Evolutionary conservation across 2,329 filamentous ascomycete genomes (phyloP).

Genomic region (Cladosporium velox): DNA sequence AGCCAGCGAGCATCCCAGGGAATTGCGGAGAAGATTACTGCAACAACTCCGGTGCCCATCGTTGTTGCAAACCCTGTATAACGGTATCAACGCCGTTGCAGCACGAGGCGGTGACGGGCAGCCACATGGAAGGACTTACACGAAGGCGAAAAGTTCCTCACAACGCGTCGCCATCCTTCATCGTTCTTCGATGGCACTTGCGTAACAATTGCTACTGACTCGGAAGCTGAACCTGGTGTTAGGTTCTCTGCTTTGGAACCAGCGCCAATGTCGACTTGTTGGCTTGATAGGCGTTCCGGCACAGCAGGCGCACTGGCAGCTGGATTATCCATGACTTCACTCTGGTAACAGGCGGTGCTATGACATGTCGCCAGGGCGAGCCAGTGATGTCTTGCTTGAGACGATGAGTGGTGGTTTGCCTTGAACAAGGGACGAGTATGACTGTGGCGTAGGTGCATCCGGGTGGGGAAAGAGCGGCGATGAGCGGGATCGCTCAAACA

Average conservation of each 20-base stretch:
- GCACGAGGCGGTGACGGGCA: not conserved
- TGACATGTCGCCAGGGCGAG: not conserved
- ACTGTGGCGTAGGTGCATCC: not conserved
- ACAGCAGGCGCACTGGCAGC: not conserved
- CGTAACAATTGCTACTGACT: not conserved
- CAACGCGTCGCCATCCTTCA: constrained; percentile 33
- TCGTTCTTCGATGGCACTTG: constrained; percentile 18
- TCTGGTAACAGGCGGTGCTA: not conserved
- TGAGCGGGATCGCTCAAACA: not conserved
- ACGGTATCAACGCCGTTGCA: not conserved
- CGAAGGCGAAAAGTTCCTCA: constrained; percentile 35
- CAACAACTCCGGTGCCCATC: constrained; percentile 69
- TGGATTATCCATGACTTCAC: not conserved
- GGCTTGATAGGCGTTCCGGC: not conserved
- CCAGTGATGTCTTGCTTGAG: not conserved
- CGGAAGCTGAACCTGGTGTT: too few species aligned
- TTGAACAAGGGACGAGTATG: not conserved
- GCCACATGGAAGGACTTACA: constrained; percentile 14
- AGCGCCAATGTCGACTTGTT: not conserved
- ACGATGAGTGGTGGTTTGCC: not conserved
- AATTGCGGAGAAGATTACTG: constrained; percentile 62
- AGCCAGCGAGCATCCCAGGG: constrained; percentile 62
- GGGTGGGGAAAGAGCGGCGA: not conserved
- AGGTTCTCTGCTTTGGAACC: not conserved
- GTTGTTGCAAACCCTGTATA: constrained; percentile 33